Conservation (phyloP, 116 monocot genomes). For the Trichopus zeylanicus region DNA sequence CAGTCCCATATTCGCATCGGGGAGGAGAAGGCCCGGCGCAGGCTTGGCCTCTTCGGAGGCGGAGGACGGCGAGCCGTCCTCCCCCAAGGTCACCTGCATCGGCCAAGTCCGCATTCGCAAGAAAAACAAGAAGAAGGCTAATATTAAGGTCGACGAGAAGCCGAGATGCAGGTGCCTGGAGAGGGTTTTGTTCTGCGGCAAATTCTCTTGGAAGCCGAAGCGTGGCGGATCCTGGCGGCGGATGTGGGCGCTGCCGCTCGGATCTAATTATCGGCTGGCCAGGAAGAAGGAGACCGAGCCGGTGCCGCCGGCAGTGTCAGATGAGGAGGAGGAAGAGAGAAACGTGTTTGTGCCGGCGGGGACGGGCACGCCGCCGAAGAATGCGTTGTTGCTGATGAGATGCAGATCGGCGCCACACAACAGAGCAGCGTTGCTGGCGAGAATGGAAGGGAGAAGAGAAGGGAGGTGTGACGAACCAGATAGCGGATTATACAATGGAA, state of each 20-base stretch:
- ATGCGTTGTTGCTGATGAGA: constrained; percentile 67
- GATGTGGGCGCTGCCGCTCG: neutral
- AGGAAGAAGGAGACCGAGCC: neutral
- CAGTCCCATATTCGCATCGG: constrained; percentile 46
- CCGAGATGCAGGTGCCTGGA: too few relatives aligned
- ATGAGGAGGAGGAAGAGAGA: constrained; percentile 28
- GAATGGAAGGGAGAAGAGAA: neutral
- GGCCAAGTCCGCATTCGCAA: constrained; percentile 70
- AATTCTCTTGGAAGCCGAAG: neutral
- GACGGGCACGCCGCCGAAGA: constrained; percentile 41
- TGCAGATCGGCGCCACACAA: constrained; percentile 71
- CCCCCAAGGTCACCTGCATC: constrained; percentile 93
- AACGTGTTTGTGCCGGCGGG: constrained; percentile 23
- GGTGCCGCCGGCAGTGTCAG: constrained; percentile 8
- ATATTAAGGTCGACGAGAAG: neutral
- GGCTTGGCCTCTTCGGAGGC: constrained; percentile 5
- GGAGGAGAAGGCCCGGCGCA: constrained; percentile 13
- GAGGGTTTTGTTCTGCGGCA: too few relatives aligned
- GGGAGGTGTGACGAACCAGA: neutral
- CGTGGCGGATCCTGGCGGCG: constrained; percentile 11
- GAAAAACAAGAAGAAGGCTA: constrained; percentile 17
- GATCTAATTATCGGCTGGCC: neutral
- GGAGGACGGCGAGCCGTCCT: constrained; percentile 56
- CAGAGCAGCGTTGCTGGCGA: constrained; percentile 7
- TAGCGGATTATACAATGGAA: too few relatives aligned